These are phyloP conservation scores for Paecilomyces dactylethromorphus DNA, from an alignment of 2,329 filamentous ascomycete genomes.

Conservation along the genomic window DNA sequence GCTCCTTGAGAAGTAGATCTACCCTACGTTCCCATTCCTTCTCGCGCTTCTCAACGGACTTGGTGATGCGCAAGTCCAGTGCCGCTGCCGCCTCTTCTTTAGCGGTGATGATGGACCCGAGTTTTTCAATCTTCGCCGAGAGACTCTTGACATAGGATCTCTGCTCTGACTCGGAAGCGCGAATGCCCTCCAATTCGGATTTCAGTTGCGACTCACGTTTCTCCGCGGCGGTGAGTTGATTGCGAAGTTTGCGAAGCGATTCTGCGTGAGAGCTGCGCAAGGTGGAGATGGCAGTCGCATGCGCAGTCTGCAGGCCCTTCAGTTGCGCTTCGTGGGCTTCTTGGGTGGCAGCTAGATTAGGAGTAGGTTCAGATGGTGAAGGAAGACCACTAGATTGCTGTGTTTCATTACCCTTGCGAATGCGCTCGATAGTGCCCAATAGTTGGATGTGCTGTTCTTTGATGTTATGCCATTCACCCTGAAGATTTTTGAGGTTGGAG, in stretches of 20 bases:
- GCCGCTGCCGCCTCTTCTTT: constrained; percentile 35
- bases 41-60: constrained; percentile 36
- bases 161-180: constrained; percentile 13
- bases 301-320: constrained; percentile 28
- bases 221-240: constrained; percentile 25
- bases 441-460: constrained; percentile 26
- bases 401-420: constrained; percentile 19
- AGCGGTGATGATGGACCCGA: constrained; percentile 27
- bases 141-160: constrained; percentile 21
- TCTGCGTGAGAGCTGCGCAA: constrained; percentile 31
- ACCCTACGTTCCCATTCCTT: constrained; percentile 37
- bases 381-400: constrained; percentile 25
- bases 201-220: constrained; percentile 27
- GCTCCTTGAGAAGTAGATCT: constrained; percentile 33
- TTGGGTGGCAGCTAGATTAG: constrained; percentile 15
- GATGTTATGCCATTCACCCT: constrained; percentile 21
- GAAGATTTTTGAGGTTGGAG: constrained; percentile 22
- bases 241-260: constrained; percentile 28
- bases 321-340: constrained; percentile 30
- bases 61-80: constrained; percentile 33
- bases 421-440: constrained; percentile 20
- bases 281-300: constrained; percentile 29
- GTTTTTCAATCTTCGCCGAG: constrained; percentile 24
- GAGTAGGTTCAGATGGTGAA: constrained; percentile 15
- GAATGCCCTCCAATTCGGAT: constrained; percentile 23